Evolutionary conservation across 495 filamentous ascomycete genomes (phyloP), one percentile per base, ranked within the genome.

Genomic region (Neurospora pannonica): DNA sequence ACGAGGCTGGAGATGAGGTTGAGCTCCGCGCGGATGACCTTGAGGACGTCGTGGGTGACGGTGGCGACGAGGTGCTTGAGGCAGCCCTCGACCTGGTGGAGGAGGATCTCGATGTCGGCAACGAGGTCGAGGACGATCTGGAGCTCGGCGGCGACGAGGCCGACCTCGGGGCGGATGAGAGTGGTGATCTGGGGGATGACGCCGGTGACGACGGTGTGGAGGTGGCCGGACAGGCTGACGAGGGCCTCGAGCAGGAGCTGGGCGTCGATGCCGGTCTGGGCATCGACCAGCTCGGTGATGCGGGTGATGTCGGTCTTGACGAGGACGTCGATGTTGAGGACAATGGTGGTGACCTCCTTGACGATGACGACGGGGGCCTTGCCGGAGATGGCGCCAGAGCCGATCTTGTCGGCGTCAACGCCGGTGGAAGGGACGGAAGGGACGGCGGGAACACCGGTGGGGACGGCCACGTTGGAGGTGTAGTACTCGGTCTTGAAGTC

Each of bases 211-310:
- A 75, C n/a, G 31, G 36, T 37, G 19, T 28, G 11, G 46, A 75
- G 73, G 73, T 75, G 73, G 70, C 17, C 21, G 36, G 43, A 43
- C 31, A 75, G 73, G 72, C 36, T 42, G 72, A 70, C 31, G 60
- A 73, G 39, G 72, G 37, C 72, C 37, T 70, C 21, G 9, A 70
- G 48, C 4, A 73, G 60, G 54, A 39, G n/a, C 36, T 73, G n/a
- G 38, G 15, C 54, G 17, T 73, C 60, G n/a, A 70, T 4, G 9
- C 42, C 46, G 38, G 31, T 10, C 28, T 73, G 13, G 72, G 7
- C 17, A 6, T 28, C 72, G 38, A 70, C 7, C 28, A 73, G 72
- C 28, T 42, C 38, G 17, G n/a, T 38, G 48, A 75, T 75, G 70
- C 40, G 17, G 21, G 39, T 34, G 7, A 75, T 19, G 31, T 75